Evolutionary conservation across 768 basidiomycete genomes (phyloP).

Genomic region (Lentinula sp.): DNA sequence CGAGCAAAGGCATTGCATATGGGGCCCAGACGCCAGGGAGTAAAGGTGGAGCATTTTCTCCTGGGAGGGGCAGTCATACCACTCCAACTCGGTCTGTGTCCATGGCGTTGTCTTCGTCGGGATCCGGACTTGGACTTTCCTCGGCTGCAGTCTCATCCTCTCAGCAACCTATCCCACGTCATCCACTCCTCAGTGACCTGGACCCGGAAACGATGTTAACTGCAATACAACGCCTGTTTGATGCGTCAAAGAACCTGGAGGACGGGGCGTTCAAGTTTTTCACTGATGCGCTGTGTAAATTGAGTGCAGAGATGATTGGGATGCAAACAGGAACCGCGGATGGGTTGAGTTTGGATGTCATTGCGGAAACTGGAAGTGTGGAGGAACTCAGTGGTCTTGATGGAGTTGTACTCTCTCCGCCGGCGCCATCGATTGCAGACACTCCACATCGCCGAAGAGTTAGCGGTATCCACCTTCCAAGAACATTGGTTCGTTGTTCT

Average conservation of each 20-base stretch:
- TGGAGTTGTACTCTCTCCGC: slow-evolving; percentile 26
- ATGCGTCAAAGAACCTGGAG: slow-evolving; percentile 78
- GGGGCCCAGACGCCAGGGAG: slow-evolving; percentile 15
- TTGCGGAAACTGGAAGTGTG: slow-evolving; percentile 23
- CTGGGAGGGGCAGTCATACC: slow-evolving; percentile 19
- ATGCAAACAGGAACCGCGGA: slow-evolving; percentile 56
- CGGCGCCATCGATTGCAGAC: slow-evolving; percentile 32
- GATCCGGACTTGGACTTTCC: not conserved
- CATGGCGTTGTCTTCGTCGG: slow-evolving; percentile 17
- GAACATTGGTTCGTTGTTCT: slow-evolving; percentile 55
- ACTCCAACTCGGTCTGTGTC: slow-evolving; percentile 35
- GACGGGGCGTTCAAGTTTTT: slow-evolving; percentile 81
- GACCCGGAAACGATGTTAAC: slow-evolving; percentile 70
- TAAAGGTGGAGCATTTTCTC: slow-evolving; percentile 25
- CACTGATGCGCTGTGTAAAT: slow-evolving; percentile 66
- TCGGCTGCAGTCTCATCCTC: slow-evolving; percentile 8
- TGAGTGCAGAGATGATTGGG: slow-evolving; percentile 91
- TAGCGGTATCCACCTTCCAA: slow-evolving; percentile 84
- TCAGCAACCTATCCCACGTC: slow-evolving; percentile 26
- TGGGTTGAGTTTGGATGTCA: slow-evolving; percentile 19
- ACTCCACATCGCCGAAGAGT: slow-evolving; percentile 56
- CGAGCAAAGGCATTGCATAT: slow-evolving; percentile 42
- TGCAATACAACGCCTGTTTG: slow-evolving; percentile 81
- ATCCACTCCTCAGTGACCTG: slow-evolving; percentile 65
- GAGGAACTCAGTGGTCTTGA: slow-evolving; percentile 27